Evolutionary conservation across 2,329 filamentous ascomycete genomes (phyloP).

Genomic region (Boeremia exigua): DNA sequence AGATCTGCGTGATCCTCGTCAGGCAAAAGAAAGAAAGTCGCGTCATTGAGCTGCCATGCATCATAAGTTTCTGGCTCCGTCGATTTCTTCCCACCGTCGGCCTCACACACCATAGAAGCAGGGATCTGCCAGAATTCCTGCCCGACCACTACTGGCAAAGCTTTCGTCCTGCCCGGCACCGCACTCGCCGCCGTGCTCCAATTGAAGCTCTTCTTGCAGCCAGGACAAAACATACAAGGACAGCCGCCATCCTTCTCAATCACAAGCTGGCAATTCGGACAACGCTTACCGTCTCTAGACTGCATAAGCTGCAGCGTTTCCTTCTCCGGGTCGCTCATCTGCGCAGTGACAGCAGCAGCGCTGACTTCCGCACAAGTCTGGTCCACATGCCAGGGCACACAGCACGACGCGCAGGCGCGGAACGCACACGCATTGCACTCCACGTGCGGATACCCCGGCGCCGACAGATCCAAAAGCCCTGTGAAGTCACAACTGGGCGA

Average conservation of each 20-base stretch:
- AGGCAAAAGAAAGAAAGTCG: too few relatives aligned
- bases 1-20: constrained; percentile 7
- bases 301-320: constrained; percentile 33
- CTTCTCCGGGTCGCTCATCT: constrained; percentile 32
- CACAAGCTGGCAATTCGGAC: constrained; percentile 39
- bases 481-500: constrained; percentile 19
- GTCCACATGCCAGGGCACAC: constrained; percentile 32
- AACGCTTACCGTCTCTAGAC: constrained; percentile 32
- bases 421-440: constrained; percentile 25
- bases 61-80: neutral
- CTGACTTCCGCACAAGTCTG: constrained; percentile 33
- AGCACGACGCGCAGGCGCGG: constrained; percentile 31
- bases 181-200: constrained; percentile 34
- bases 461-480: constrained; percentile 22
- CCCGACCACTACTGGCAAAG: neutral
- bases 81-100: neutral
- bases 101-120: constrained; percentile 2
- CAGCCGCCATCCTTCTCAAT: constrained; percentile 42
- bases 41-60: neutral
- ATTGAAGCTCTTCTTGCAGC: constrained; percentile 35
- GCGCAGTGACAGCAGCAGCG: constrained; percentile 22
- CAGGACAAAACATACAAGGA: constrained; percentile 31
- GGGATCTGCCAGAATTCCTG: constrained; percentile 1
- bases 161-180: constrained; percentile 27
- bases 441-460: constrained; percentile 36